Evolutionary conservation across 345 rosid species (phyloP), one percentile per base, ranked within the genome.

Genomic region (Kernera saxatilis): DNA sequence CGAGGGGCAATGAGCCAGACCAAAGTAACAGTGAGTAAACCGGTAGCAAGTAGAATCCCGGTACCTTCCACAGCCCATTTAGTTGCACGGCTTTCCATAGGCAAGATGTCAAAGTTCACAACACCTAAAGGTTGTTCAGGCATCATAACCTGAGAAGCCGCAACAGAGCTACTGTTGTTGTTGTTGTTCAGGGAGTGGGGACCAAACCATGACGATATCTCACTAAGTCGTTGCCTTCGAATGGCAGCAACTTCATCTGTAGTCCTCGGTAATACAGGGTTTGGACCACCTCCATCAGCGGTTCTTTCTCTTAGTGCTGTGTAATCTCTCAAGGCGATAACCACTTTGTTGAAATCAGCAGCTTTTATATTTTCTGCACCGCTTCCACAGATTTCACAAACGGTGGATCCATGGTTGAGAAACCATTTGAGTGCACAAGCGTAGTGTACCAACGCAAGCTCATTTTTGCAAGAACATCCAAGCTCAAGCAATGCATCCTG

Each of bases 1-100:
- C 83, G 98, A 52, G 98, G 98, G 48, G 98, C 98, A 70, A 93
- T 87, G 52, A 93, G 91, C 96, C 98, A 93, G 25, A 96, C 94
- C 69, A 93, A 82, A 21, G 98, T 87, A 39, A 89, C 94, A 17
- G 98, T 91, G 63, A 91, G 92, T 33, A 93, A 75, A 66, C 97
- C 97, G 0, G 97, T 88, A 55, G 97, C 97, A 63, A 93, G 92
- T 79, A 93, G 81, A 75, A 93, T 93, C 56, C 98, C 98, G 0
- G 92, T 89, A 53, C 94, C 94, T 84, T 93, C 98, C 61, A 91
- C 93, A 35, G 97, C 97, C 97, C 91, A 93, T 73, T 83, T 93
- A 53, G 96, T 87, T 22, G 92, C 96, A 68, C 87, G 87, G 82
- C 76, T 86, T 69, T 86, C 98, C 35, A 80, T 37, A 27, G 86